Evolutionary conservation across 306 rosid genomes (phyloP).

Genomic region (Begonia masoniana): DNA sequence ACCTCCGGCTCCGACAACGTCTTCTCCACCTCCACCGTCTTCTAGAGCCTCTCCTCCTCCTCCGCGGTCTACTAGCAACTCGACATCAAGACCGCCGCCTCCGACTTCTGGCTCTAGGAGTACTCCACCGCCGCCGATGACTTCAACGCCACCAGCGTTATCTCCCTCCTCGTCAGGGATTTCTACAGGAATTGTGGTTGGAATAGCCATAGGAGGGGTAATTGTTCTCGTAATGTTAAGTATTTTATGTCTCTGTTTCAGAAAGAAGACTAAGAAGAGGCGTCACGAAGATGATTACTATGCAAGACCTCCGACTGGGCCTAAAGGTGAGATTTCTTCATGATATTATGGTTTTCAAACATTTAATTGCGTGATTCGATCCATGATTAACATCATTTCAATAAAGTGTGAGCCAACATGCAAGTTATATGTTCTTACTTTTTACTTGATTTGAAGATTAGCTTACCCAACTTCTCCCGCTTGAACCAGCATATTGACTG

Average conservation of each 20-base stretch:
- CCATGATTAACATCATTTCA: too few species aligned
- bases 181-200: constrained; percentile 48
- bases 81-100: constrained; percentile 6
- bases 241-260: constrained; percentile 51
- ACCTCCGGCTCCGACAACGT: constrained; percentile 18
- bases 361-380: too few species aligned
- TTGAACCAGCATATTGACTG: too few species aligned
- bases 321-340: constrained; percentile 48
- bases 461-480: too few species aligned
- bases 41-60: constrained; percentile 8
- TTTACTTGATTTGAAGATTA: too few species aligned
- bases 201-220: constrained; percentile 67
- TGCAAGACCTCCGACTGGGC: constrained; percentile 28
- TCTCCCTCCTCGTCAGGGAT: constrained; percentile 29
- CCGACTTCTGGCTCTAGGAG: constrained; percentile 10
- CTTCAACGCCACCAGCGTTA: constrained; percentile 5
- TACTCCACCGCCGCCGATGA: constrained; percentile 17
- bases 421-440: too few species aligned
- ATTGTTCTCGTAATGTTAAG: constrained; percentile 40
- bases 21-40: constrained; percentile 17
- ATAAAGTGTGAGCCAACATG: too few species aligned
- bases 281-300: constrained; percentile 37
- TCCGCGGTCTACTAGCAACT: constrained; percentile 2
- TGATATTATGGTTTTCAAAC: neutral
- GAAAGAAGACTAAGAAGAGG: constrained; percentile 64